phyloP scores from a whole-genome alignment of 2,329 filamentous ascomycete species.

The Phialophora chinensis region DNA sequence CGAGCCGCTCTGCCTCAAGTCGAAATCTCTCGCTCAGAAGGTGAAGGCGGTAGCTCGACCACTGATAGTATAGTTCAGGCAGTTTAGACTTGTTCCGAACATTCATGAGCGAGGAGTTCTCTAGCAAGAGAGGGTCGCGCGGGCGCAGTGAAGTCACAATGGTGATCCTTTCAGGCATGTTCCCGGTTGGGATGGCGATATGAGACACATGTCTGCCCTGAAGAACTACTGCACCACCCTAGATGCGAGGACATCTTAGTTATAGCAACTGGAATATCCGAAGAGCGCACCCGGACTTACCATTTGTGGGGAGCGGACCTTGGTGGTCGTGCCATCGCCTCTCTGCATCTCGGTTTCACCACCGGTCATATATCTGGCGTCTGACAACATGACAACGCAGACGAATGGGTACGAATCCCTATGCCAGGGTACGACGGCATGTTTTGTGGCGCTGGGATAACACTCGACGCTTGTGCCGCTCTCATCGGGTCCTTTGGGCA shows the following conservation, averaged over 20 bases:
- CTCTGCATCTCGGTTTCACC: slow-evolving; percentile 66
- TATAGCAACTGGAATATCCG: neutral
- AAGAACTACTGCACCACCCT: slow-evolving; percentile 68
- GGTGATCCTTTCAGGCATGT: slow-evolving; percentile 66
- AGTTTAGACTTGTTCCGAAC: slow-evolving; percentile 64
- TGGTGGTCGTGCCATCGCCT: slow-evolving; percentile 52
- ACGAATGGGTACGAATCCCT: slow-evolving; percentile 43
- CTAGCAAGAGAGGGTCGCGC: slow-evolving; percentile 57
- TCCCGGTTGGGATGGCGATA: slow-evolving; percentile 64
- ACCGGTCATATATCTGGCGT: slow-evolving; percentile 54
- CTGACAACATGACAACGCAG: slow-evolving; percentile 44
- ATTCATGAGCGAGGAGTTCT: slow-evolving; percentile 66
- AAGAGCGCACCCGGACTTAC: slow-evolving; percentile 39
- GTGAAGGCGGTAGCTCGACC: slow-evolving; percentile 65
- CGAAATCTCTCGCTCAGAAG: slow-evolving; percentile 62
- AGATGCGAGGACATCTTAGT: slow-evolving; percentile 3
- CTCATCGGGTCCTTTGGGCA: neutral
- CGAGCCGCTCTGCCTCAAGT: slow-evolving; percentile 8
- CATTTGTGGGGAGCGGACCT: slow-evolving; percentile 51
- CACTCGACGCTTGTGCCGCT: neutral
- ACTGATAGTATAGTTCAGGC: slow-evolving; percentile 65
- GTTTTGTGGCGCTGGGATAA: slow-evolving; percentile 36
- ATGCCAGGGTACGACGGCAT: slow-evolving; percentile 54
- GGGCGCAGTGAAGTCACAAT: slow-evolving; percentile 71
- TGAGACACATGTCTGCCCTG: slow-evolving; percentile 72